These are phyloP conservation scores for Waitea zeae DNA, from an alignment of 1,284 basidiomycete genomes.

Conservation along the genomic window DNA sequence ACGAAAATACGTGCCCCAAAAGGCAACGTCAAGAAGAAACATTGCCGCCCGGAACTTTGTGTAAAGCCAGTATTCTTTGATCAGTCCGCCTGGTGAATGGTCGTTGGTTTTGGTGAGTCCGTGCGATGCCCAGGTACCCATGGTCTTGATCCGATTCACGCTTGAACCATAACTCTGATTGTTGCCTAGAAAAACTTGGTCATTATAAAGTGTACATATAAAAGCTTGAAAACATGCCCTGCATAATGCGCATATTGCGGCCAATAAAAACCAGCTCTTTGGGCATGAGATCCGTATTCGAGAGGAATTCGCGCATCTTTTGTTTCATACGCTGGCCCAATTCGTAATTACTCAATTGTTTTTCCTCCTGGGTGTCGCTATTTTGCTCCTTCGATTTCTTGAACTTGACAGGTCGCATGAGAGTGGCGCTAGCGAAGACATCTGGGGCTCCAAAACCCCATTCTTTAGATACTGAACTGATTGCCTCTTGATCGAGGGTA, in stretches of 20 bases:
- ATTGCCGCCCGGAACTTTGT: slow-evolving; percentile 34
- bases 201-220: slow-evolving; percentile 13
- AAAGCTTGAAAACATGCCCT: slow-evolving; percentile 14
- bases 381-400: slow-evolving; percentile 10
- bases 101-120: slow-evolving; percentile 23
- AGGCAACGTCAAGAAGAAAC: slow-evolving; percentile 35
- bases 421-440: slow-evolving; percentile 57
- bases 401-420: slow-evolving; percentile 41
- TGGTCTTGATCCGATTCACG: slow-evolving; percentile 77
- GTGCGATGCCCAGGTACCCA: slow-evolving; percentile 51
- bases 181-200: background rate
- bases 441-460: slow-evolving; percentile 78
- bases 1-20: slow-evolving; percentile 32
- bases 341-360: slow-evolving; percentile 33
- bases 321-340: slow-evolving; percentile 46
- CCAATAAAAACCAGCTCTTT: slow-evolving; percentile 74
- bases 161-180: slow-evolving; percentile 46
- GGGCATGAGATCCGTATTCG: slow-evolving; percentile 50
- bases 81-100: slow-evolving; percentile 16
- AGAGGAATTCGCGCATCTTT: slow-evolving; percentile 39
- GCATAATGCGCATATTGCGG: slow-evolving; percentile 54
- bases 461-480: slow-evolving; percentile 40
- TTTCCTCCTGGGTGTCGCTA: slow-evolving; percentile 12
- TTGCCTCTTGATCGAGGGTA: slow-evolving; percentile 43
- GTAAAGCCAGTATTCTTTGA: slow-evolving; percentile 32